phyloP scores from a whole-genome alignment of 1,284 basidiomycete species.

The Naganishia liquefaciens region DNA sequence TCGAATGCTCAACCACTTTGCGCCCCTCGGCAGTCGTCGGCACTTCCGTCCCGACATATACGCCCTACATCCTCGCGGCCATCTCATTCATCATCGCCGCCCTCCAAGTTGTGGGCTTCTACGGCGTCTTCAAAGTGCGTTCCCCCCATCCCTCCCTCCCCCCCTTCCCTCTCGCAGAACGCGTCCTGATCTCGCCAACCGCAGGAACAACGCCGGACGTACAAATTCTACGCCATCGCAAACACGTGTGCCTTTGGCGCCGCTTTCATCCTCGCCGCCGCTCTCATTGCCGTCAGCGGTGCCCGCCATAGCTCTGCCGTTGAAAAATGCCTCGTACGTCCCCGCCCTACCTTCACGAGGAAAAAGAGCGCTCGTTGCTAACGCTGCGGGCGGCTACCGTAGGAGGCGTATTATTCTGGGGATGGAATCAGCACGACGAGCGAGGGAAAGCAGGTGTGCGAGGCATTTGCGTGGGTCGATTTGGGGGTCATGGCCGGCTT shows the following conservation, averaged over 20 bases:
- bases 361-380: background rate
- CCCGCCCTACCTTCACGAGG: constrained; percentile 55
- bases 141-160: constrained; percentile 1
- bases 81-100: constrained; percentile 71
- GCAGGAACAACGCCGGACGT: constrained; percentile 75
- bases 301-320: constrained; percentile 70
- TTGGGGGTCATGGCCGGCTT: constrained; percentile 85
- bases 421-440: constrained; percentile 44
- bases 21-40: constrained; percentile 69
- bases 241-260: constrained; percentile 63
- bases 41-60: constrained; percentile 71
- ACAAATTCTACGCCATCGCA: constrained; percentile 70
- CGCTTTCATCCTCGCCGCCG: constrained; percentile 73
- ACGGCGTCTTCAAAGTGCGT: constrained; percentile 73
- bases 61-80: constrained; percentile 70
- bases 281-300: constrained; percentile 76
- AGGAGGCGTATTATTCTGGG: constrained; percentile 41
- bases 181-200: background rate
- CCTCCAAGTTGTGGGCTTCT: constrained; percentile 74
- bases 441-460: constrained; percentile 71
- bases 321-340: constrained; percentile 64
- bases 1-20: constrained; percentile 5
- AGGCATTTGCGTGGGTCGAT: constrained; percentile 85
- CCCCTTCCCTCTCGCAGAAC: background rate
- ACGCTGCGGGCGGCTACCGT: background rate